Conservation (phyloP, 768 basidiomycete species). For the Lenzites betulinus region DNA sequence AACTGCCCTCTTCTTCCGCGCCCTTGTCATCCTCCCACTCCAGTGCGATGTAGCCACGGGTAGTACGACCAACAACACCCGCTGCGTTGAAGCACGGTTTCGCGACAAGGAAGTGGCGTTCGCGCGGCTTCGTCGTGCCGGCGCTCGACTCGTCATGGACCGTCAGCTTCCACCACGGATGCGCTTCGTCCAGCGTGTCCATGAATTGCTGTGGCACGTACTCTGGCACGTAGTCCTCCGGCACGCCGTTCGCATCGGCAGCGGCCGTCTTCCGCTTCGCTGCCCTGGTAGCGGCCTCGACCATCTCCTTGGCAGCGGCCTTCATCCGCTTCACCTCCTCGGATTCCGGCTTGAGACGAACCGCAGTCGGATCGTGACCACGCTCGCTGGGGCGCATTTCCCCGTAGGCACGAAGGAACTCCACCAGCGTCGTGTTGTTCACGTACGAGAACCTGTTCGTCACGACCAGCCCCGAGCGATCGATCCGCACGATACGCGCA, state of each 20-base stretch:
- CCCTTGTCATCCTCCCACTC: neutral
- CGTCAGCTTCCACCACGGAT: neutral
- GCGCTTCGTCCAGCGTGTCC: neutral
- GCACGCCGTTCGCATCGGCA: no score
- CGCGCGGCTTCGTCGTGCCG: neutral
- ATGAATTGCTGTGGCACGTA: neutral
- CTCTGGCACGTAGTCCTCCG: no score
- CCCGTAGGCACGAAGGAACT: slow-evolving; percentile 3
- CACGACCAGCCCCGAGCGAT: slow-evolving; percentile 1
- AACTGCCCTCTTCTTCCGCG: no score
- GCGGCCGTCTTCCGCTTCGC: no score
- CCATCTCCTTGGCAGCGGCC: neutral
- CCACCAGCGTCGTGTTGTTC: neutral
- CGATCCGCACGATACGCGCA: slow-evolving; percentile 7
- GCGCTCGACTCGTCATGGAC: neutral
- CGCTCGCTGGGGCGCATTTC: neutral
- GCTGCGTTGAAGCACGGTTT: neutral
- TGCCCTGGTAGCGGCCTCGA: no score
- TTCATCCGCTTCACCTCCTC: neutral
- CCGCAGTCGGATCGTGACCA: neutral
- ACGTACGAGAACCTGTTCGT: slow-evolving; percentile 2
- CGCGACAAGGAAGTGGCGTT: slow-evolving; percentile 2
- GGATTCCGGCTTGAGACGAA: neutral
- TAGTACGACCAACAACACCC: neutral
- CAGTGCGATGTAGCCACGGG: slow-evolving; percentile 2